Evolutionary conservation across 1,284 basidiomycete genomes (phyloP), one percentile per base, ranked within the genome.

Genomic region (Acaromyces ingoldii): DNA sequence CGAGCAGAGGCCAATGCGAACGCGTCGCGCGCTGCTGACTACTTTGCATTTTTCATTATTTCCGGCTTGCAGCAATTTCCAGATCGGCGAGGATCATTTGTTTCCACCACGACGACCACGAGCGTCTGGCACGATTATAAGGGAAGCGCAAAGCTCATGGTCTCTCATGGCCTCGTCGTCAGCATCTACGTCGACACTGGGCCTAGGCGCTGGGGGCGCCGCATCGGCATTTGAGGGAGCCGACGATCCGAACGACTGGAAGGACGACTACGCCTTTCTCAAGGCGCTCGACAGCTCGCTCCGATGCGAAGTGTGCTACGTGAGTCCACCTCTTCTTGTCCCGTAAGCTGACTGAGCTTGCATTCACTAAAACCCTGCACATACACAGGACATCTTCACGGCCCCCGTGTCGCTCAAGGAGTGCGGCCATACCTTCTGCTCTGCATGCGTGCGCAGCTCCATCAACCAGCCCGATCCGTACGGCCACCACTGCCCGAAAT

Each of bases 211-310:
- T 43, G 15, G 25, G n/a, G 42, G 17, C 19, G 25, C 21, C 19
- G 24, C 37, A 22, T 49, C 31, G 50, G 40, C 38, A 13, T 21
- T 68, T 34, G 53, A 58, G 34, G 58, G 60, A 17, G 70, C 64
- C 31, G 60, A 63, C 34, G 71, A 74, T 47, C 71, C 71, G 3
- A 59, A 58, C 28, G 71, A 74, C 40, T 74, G 71, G 71, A 51
- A 57, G 17, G 37, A 47, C 26, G 61, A 58, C n/a, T 65, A 63
- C 48, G 36, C 38, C 15, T 47, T 49, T 6, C 53, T 74, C n/a
- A 53, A 50, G 25, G 51, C 61, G 15, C 62, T 74, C 41, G 71
- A 74, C 43, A 49, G 54, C 6, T 60, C 57, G 0, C 44, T 74
- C 17, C 62, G 71, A 0, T 74, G 71, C 50, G 63, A 66, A 26